Conservation (phyloP, 2,329 filamentous ascomycete genomes). For the Xylariomycetidae sp. region DNA sequence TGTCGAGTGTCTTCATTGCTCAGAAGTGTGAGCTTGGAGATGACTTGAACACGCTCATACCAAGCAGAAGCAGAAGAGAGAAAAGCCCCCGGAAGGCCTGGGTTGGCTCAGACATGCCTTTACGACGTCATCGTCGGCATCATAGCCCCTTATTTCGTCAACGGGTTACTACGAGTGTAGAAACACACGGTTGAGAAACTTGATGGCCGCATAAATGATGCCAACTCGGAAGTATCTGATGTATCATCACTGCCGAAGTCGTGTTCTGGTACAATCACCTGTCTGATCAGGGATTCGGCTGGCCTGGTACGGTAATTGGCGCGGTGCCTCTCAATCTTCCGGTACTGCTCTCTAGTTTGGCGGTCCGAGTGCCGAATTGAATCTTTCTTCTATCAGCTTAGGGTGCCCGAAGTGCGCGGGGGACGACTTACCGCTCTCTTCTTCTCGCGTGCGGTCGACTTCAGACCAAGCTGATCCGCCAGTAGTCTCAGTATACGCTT, state of each 20-base stretch:
- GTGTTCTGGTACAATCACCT: conserved; percentile 6
- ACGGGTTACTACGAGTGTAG: conserved; percentile 43
- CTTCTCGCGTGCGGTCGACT: conserved; percentile 72
- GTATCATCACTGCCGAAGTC: conserved; percentile 58
- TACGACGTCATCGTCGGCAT: conserved; percentile 45
- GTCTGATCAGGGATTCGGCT: conserved; percentile 6
- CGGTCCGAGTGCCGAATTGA: conserved; percentile 77
- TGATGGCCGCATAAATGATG: conserved; percentile 13
- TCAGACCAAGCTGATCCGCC: conserved; percentile 70
- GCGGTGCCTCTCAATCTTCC: conserved; percentile 66
- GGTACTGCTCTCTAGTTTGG: conserved; percentile 66
- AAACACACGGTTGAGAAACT: conserved; percentile 42
- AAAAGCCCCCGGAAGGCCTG: too few relatives aligned
- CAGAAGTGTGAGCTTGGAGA: too few relatives aligned
- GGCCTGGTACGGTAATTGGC: conserved; percentile 39
- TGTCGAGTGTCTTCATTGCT: too few relatives aligned
- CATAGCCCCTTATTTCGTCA: conserved; percentile 19
- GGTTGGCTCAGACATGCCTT: conserved; percentile 63
- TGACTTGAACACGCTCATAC: too few relatives aligned
- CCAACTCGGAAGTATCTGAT: conserved; percentile 72
- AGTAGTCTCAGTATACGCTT: conserved; percentile 79
- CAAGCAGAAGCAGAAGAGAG: too few relatives aligned
- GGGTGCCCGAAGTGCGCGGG: too few relatives aligned
- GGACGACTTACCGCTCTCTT: conserved; percentile 70
- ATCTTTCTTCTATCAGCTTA: conserved; percentile 47